A percentile compares a stretch with the other conserved stretches of the same genome.
phyloP scores from a whole-genome alignment of 2,329 filamentous ascomycete species.

The Aspergillus sp. region DNA sequence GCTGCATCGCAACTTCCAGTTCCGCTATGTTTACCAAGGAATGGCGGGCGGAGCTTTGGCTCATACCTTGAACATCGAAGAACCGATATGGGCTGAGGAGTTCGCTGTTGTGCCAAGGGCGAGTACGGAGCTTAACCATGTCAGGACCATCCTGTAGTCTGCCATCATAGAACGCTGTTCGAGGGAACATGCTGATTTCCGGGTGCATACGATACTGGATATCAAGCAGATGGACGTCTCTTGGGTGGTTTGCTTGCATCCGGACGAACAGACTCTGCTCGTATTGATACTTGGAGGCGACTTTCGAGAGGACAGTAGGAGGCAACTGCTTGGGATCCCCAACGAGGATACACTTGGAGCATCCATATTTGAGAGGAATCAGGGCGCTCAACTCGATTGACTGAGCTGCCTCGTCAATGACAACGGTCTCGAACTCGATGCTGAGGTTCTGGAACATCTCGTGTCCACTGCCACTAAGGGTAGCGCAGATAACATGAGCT shows the following conservation, averaged over 20 bases:
- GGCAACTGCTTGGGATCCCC: constrained; percentile 97
- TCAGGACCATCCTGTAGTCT: constrained; percentile 80
- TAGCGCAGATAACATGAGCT: constrained; percentile 92
- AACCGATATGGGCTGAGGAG: constrained; percentile 93
- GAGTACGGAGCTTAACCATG: constrained; percentile 75
- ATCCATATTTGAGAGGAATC: constrained; percentile 96
- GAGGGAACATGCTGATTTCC: constrained; percentile 90
- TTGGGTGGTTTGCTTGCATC: constrained; percentile 91
- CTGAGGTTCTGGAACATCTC: constrained; percentile 95
- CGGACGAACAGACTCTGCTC: constrained; percentile 98
- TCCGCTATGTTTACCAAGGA: constrained; percentile 90
- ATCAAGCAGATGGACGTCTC: constrained; percentile 91
- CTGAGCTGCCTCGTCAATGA: constrained; percentile 97
- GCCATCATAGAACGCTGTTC: constrained; percentile 88
- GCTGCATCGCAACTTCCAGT: constrained; percentile 79
- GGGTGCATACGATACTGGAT: constrained; percentile 99
- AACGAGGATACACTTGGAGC: constrained; percentile 93
- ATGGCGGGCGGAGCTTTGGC: constrained; percentile 80
- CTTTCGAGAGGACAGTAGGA: constrained; percentile 92
- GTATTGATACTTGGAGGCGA: constrained; percentile 89
- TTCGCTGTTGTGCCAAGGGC: constrained; percentile 82
- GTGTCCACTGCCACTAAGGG: constrained; percentile 91
- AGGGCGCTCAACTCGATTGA: constrained; percentile 96
- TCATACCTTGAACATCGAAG: constrained; percentile 91
- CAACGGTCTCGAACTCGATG: constrained; percentile 97